Conservation (phyloP, 305 asterid genomes). For the Fraxinus velutina region DNA sequence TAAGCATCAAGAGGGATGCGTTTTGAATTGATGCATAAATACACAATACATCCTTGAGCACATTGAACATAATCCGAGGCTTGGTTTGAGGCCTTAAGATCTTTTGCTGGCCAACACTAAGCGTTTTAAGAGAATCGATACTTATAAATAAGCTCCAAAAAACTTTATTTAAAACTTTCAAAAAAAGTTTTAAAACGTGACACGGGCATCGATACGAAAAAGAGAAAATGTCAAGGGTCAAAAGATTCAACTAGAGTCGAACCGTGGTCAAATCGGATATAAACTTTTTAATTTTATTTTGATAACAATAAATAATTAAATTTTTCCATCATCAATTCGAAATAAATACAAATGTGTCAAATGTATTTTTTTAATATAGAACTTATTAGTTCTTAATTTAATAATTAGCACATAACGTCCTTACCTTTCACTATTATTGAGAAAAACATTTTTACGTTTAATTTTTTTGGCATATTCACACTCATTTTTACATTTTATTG, state of each 20-base stretch:
- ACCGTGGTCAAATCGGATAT: background rate
- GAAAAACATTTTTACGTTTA: too few species aligned
- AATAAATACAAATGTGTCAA: too few species aligned
- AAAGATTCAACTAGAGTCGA: too few species aligned
- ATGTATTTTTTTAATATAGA: too few species aligned
- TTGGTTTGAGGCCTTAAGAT: background rate
- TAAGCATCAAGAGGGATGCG: background rate
- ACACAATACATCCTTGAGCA: background rate
- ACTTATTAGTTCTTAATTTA: too few species aligned
- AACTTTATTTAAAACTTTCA: background rate
- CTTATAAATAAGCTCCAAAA: too few species aligned
- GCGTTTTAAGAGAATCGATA: background rate
- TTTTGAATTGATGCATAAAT: background rate
- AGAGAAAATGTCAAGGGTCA: background rate
- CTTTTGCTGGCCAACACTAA: background rate
- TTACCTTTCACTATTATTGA: too few species aligned
- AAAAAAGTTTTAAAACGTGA: background rate
- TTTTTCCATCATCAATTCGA: background rate
- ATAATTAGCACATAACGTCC: too few species aligned
- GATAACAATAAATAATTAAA: background rate
- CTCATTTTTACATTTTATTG: too few species aligned
- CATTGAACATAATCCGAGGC: background rate
- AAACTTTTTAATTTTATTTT: too few species aligned
- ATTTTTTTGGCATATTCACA: too few species aligned
- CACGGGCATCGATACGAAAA: background rate